Base-by-base conservation (phyloP, 805 yeast species). In the Yamadazyma nakazawae region DNA sequence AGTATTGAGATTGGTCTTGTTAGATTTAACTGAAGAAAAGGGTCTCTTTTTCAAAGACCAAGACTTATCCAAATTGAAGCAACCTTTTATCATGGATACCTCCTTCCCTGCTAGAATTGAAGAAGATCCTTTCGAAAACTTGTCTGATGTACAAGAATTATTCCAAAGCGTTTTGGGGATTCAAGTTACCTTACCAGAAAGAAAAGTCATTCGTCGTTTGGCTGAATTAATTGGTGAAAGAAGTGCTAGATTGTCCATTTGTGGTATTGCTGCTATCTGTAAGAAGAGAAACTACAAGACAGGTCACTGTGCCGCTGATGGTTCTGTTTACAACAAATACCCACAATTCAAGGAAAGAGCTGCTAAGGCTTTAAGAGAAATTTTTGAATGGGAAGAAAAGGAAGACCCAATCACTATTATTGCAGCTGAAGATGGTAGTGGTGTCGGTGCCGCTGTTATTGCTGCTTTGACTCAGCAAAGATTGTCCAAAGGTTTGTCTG, bases 371-470 rank as follows among this genome's bases (percentile, higher is more conserved):
- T 78, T 92, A 64, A 82, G 83, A 68, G 97, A 90, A 63, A 89
- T 92, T 58, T 88, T 88, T 62, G 92, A 75, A 55, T 92, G 97
- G 97, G 59, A 56, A 26, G 46, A 46, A 10, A 57, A 73, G 54
- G 80, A 81, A 49, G 89, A 89, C 66, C 98, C 98, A 54, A 83
- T 94, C 61, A 70, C 77, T 54, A 82, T 91, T 56, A 88, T 85
- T 35, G 87, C 95, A 48, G 98, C 99, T 54, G 97, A 92, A 73
- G 99, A 94, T 73, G 99, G 99, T 59, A 85, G 94, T 34, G 98
- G 98, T 74, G 97, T 88, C 41, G 99, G 99, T 64, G 99, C 99
- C 47, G 99, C 98, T 43, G 80, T 92, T 59, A 92, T 94, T 70
- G 98, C 99, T 46, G 97, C 98, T 37, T 79, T 92, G 68, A 85